A percentile compares a stretch with the other conserved stretches of the same genome.
phyloP scores from a whole-genome alignment of 768 basidiomycete species.

The Termitomyces sp. region DNA sequence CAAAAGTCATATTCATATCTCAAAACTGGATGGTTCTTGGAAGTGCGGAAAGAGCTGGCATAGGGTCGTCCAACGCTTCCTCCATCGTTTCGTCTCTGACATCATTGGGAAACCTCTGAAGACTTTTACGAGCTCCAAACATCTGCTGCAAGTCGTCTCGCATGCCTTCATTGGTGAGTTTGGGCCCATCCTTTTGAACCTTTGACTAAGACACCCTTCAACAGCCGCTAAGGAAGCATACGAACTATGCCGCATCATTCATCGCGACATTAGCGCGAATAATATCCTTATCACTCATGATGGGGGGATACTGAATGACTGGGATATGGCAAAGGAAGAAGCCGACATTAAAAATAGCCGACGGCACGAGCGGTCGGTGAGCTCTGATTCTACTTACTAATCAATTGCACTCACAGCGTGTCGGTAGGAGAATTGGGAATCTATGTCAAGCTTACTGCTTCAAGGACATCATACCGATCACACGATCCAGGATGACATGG shows the following conservation, averaged over 20 bases:
- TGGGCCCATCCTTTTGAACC: background rate
- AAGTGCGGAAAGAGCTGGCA: background rate
- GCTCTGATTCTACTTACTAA: too few species aligned
- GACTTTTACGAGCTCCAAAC: slow-evolving; percentile 5
- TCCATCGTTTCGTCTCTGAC: slow-evolving; percentile 16
- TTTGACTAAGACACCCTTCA: background rate
- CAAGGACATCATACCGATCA: too few species aligned
- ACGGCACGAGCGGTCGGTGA: background rate
- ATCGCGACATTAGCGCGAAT: slow-evolving; percentile 9
- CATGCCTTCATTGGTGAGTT: slow-evolving; percentile 21
- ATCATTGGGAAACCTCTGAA: slow-evolving; percentile 10
- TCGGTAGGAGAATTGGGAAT: background rate
- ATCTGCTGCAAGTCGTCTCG: slow-evolving; percentile 15
- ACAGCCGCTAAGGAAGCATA: slow-evolving; percentile 9
- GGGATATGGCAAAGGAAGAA: slow-evolving; percentile 11
- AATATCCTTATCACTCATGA: slow-evolving; percentile 9
- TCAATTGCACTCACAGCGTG: too few species aligned
- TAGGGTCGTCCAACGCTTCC: slow-evolving; percentile 9
- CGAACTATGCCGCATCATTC: slow-evolving; percentile 2
- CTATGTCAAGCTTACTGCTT: slow-evolving; percentile 7
- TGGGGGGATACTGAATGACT: slow-evolving; percentile 12
- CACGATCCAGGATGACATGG: slow-evolving; percentile 4
- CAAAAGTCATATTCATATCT: too few species aligned
- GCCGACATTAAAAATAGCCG: background rate
- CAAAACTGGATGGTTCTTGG: background rate